Evolutionary conservation across 139 green algal genomes (phyloP).

Genomic region (Tetraselmis chui): DNA sequence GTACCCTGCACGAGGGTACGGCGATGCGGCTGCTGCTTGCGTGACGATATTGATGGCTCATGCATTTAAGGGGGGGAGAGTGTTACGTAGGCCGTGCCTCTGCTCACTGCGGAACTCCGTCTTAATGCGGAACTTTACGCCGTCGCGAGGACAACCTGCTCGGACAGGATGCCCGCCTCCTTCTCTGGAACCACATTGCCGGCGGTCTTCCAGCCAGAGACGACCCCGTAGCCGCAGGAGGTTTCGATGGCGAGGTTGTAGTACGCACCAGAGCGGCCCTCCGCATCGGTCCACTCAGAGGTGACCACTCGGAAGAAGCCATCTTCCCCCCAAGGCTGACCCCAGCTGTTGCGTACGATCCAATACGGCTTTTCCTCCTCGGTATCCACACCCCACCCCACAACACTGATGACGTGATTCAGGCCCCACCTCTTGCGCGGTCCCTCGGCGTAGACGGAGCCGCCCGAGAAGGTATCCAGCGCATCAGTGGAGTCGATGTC

Average conservation of each 20-base stretch:
- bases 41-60: too few species aligned
- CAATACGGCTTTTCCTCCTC: constrained; percentile 51
- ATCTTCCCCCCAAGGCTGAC: constrained; percentile 68
- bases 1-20: too few species aligned
- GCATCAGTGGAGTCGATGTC: constrained; percentile 67
- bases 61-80: too few species aligned
- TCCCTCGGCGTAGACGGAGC: constrained; percentile 37
- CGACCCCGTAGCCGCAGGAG: constrained; percentile 61
- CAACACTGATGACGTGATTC: constrained; percentile 82
- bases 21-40: too few species aligned
- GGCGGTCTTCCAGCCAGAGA: constrained; percentile 28
- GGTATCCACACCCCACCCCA: constrained; percentile 75
- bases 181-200: constrained; percentile 11
- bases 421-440: constrained; percentile 14
- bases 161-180: too few species aligned
- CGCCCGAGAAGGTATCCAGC: constrained; percentile 57
- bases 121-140: too few species aligned
- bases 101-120: too few species aligned
- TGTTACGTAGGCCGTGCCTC: too few species aligned
- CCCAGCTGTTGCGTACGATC: constrained; percentile 68
- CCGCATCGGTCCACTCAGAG: constrained; percentile 31
- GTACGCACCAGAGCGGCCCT: constrained; percentile 27
- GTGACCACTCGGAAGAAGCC: constrained; percentile 76
- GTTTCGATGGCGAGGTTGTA: constrained; percentile 74
- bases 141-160: too few species aligned